These are phyloP conservation scores for Lophiostoma macrostomum DNA, from an alignment of 495 filamentous ascomycete species.

Conservation along the genomic window DNA sequence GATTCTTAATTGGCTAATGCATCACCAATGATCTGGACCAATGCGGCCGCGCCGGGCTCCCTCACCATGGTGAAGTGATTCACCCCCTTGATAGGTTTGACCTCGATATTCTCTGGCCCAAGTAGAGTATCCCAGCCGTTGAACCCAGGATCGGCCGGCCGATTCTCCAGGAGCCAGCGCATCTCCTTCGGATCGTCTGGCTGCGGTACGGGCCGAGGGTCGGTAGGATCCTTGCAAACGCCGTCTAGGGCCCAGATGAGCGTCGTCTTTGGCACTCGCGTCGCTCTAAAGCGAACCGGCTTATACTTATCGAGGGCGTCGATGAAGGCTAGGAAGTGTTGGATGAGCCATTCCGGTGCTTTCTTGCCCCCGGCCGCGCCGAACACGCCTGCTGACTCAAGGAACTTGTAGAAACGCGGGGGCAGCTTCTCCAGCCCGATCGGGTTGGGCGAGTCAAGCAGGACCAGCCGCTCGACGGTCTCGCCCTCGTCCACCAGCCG, in stretches of 20 bases:
- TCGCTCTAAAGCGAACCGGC: slow-evolving; percentile 49
- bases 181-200: slow-evolving; percentile 62
- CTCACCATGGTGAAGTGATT: slow-evolving; percentile 45
- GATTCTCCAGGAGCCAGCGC: slow-evolving; percentile 76
- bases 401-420: background rate
- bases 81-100: slow-evolving; percentile 37
- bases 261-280: slow-evolving; percentile 61
- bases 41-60: slow-evolving; percentile 9
- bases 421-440: background rate
- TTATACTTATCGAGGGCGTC: slow-evolving; percentile 52
- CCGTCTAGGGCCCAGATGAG: slow-evolving; percentile 78
- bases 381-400: background rate
- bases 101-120: slow-evolving; percentile 34
- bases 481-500: slow-evolving; percentile 35
- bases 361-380: slow-evolving; percentile 35
- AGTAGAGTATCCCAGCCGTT: slow-evolving; percentile 77
- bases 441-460: background rate
- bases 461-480: slow-evolving; percentile 10
- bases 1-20: no score
- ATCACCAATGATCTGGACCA: slow-evolving; percentile 19
- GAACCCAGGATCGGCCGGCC: slow-evolving; percentile 70
- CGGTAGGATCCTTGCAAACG: slow-evolving; percentile 64
- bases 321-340: slow-evolving; percentile 41
- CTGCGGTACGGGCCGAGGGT: slow-evolving; percentile 50
- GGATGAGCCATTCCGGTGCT: slow-evolving; percentile 39